Evolutionary conservation across 371 early-diverging fungal genomes (phyloP), one percentile per base, ranked within the genome.

Genomic region (Apophysomyces variabilis): DNA sequence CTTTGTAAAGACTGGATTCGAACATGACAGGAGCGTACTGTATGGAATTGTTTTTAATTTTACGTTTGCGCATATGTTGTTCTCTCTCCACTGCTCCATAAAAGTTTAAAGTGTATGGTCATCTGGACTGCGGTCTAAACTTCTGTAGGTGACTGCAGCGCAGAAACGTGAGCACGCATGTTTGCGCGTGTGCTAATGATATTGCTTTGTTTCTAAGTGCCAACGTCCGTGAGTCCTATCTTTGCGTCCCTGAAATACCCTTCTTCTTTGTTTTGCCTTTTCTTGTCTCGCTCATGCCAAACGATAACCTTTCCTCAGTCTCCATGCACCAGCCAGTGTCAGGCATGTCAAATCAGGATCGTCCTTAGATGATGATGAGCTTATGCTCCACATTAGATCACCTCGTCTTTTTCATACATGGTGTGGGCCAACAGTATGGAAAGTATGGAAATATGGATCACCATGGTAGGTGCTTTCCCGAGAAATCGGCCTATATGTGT

Each of bases 361-460:
- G 21, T 12, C 13, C n/a, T 16, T 7, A 1, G 21, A 1, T 8
- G 21, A 50, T 50, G 54, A 21, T 8, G 21, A 18, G 54, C 54
- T 50, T 35, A 50, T 50, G 54, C 5, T n/a, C 54, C 54, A 26
- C 3, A 26, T 50, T 50, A 56, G 80, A 80, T 61, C 84, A 84
- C 64, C 74, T 85, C 21, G 70, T 85, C 69, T 88, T 87, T 70
- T 82, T 90, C 50, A 85, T 90, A 38, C 90, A 90, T 62, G 90
- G 89, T 32, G 87, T 90, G 88, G 90, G 90, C 38, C 83, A 85
- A 41, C 88, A 88, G 60, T 72, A 80, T 35, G 86, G 85, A 59
- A 76, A 79, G 36, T 74, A 73, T 58, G 85, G 87, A 38, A 82
- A 83, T 61, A 84, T 87, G 59, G 77, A 73, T 43, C 72, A 79